Evolutionary conservation across 2,329 filamentous ascomycete genomes (phyloP), one percentile per base, ranked within the genome.

Genomic region (Exophiala sp.): DNA sequence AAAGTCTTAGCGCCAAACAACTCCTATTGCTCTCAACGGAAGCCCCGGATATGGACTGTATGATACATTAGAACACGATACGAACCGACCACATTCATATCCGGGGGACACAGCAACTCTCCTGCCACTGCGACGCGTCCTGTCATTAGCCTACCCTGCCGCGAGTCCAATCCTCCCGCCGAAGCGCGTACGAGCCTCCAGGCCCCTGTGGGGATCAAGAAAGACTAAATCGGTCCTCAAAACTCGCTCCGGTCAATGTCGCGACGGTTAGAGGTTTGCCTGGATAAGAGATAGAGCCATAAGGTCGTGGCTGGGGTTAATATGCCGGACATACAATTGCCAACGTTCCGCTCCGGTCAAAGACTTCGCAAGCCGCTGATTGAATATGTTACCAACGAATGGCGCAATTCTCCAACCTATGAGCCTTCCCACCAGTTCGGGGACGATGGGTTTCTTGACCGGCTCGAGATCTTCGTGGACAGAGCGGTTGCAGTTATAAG

Each of bases 351-450:
- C 29, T 29, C 40, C 19, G 24, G 35, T 23, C 50, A 52, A 21
- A 29, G 40, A 10, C 22, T 41, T 23, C 42, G 48, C 7, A 60
- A 61, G n/a, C 67, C 68, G 9, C 60, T 72, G 27, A 62, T 72
- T 52, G 61, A 68, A 48, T 65, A 64, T 22, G 63, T 64, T 22
- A 65, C 62, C n/a, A 70, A 71, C 50, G 66, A 61, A 48, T 70
- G 68, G 68, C 63, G 66, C 45, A 59, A 60, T 2, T 48, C 52
- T 48, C 48, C 61, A 24, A 58, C 58, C 41, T 62, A 64, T 46
- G 47, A 53, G 48, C 19, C 55, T 57, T 21, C 57, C 59, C 32
- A 55, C 30, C 57, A 59, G 18, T 44, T 63, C 58, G 58, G 10
- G 60, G 7, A 58, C 63, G 46, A 63, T 66, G 49, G 51, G 58